Percentiles rank a stretch among this genome's conserved stretches.
Conservation (phyloP, 768 basidiomycete species). For the Tubosaeta sp. region DNA sequence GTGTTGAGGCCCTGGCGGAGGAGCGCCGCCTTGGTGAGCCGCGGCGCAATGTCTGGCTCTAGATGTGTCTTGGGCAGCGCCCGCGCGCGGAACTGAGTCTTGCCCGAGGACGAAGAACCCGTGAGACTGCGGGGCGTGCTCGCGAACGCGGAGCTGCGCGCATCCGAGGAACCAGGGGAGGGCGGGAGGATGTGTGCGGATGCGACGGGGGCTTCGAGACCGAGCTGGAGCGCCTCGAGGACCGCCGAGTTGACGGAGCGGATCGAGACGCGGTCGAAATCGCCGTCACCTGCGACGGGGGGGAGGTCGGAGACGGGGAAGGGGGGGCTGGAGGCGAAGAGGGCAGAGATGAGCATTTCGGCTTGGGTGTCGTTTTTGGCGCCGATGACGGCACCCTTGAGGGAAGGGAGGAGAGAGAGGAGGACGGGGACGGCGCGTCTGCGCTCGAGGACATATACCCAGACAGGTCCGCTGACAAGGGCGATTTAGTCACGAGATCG, state of each 20-base stretch:
- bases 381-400: slow-evolving; percentile 60
- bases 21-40: slow-evolving; percentile 69
- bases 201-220: slow-evolving; percentile 39
- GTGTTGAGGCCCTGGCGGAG: slow-evolving; percentile 59
- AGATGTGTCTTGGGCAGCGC: slow-evolving; percentile 56
- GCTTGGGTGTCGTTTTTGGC: slow-evolving; percentile 64
- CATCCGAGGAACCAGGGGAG: slow-evolving; percentile 21
- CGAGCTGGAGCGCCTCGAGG: slow-evolving; percentile 40
- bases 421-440: slow-evolving; percentile 78
- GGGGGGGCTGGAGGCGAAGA: slow-evolving; percentile 81
- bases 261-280: slow-evolving; percentile 34
- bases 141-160: slow-evolving; percentile 19
- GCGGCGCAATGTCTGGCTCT: slow-evolving; percentile 69
- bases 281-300: slow-evolving; percentile 32
- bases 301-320: slow-evolving; percentile 69
- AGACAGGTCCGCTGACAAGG: slow-evolving; percentile 70
- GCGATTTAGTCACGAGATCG: slow-evolving; percentile 1
- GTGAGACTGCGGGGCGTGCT: slow-evolving; percentile 28
- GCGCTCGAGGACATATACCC: slow-evolving; percentile 87
- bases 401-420: slow-evolving; percentile 65
- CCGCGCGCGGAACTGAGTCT: slow-evolving; percentile 60
- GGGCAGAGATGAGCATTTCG: slow-evolving; percentile 70
- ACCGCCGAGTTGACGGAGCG: slow-evolving; percentile 46
- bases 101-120: slow-evolving; percentile 41
- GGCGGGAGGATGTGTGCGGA: slow-evolving; percentile 41